These are phyloP conservation scores for Kwoniella mangroviensis DNA, from an alignment of 768 basidiomycete species.

Conservation along the genomic window DNA sequence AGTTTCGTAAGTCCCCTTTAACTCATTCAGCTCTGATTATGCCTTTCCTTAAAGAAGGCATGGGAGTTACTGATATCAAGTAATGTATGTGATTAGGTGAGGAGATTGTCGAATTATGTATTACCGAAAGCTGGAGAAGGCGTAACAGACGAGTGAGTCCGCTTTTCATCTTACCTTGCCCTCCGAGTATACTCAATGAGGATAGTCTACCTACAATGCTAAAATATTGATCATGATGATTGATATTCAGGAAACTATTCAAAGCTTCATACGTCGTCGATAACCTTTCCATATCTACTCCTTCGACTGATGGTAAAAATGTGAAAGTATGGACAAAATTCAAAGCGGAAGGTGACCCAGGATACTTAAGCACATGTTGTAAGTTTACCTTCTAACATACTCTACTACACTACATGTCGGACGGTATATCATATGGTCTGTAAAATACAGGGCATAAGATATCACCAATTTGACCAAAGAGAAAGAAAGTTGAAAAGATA, in stretches of 20 bases:
- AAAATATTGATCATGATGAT: too few relatives aligned
- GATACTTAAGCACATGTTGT: conserved; percentile 53
- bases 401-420: neutral
- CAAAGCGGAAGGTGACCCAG: conserved; percentile 73
- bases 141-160: conserved; percentile 61
- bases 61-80: too few relatives aligned
- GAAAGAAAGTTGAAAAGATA: too few relatives aligned
- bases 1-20: conserved; percentile 10
- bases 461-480: too few relatives aligned
- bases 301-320: conserved; percentile 35
- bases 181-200: too few relatives aligned
- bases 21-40: too few relatives aligned
- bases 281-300: conserved; percentile 70
- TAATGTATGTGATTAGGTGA: conserved; percentile 1
- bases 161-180: neutral
- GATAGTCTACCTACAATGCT: too few relatives aligned
- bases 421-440: neutral
- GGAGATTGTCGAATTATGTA: conserved; percentile 13
- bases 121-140: conserved; percentile 41
- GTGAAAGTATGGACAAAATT: conserved; percentile 68
- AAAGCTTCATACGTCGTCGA: conserved; percentile 68
- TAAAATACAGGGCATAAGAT: neutral
- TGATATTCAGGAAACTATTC: conserved; percentile 59
- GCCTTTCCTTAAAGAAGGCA: too few relatives aligned
- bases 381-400: conserved; percentile 14